These are phyloP conservation scores for sunflower (Helianthus annuus) DNA, from an alignment of 129 eudicot species.

Conservation along the genomic window DNA sequence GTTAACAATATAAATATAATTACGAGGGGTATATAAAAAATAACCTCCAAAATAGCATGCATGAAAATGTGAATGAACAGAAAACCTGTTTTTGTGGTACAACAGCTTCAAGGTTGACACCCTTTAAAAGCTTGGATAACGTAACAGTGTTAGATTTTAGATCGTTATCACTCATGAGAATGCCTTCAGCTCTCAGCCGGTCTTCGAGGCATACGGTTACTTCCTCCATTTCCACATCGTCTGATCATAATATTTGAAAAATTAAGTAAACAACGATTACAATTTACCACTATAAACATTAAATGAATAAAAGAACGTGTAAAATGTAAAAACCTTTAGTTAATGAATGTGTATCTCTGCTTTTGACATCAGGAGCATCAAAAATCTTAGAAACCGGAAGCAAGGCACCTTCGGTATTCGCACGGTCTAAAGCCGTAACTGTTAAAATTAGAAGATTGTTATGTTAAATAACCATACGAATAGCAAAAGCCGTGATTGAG, in stretches of 20 bases:
- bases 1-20: slow-evolving; percentile 16
- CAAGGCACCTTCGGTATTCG: slow-evolving; percentile 82
- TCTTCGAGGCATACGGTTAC: slow-evolving; percentile 68
- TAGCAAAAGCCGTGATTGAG: neutral
- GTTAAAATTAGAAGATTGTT: slow-evolving; percentile 34
- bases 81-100: slow-evolving; percentile 68
- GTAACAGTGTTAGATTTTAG: slow-evolving; percentile 27
- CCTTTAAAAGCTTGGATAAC: slow-evolving; percentile 49
- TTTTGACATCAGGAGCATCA: slow-evolving; percentile 41
- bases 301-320: neutral
- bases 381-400: slow-evolving; percentile 57
- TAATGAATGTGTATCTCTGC: slow-evolving; percentile 31
- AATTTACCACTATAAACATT: neutral
- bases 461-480: slow-evolving; percentile 25
- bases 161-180: slow-evolving; percentile 42
- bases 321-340: slow-evolving; percentile 51
- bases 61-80: slow-evolving; percentile 15
- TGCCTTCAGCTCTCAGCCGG: slow-evolving; percentile 62
- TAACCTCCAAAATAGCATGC: neutral
- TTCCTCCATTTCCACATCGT: slow-evolving; percentile 43
- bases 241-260: slow-evolving; percentile 19
- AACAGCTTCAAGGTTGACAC: slow-evolving; percentile 57
- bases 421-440: slow-evolving; percentile 95
- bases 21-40: neutral
- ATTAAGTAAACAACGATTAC: neutral